Conservation (phyloP, 139 green algal genomes). For the Asterochloris sp. region DNA sequence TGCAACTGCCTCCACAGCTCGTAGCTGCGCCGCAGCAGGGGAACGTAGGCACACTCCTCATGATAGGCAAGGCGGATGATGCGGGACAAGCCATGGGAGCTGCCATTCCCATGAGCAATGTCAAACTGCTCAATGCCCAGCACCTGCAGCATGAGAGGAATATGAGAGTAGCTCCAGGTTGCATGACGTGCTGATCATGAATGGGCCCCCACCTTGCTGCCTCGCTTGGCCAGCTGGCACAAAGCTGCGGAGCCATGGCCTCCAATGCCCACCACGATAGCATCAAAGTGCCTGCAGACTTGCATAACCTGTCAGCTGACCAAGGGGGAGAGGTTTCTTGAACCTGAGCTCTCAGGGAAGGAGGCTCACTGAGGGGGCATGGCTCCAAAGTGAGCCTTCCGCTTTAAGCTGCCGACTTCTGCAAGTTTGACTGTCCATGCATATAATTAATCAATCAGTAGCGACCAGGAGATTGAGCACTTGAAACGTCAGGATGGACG, state of each 20-base stretch:
- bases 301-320: too few relatives aligned
- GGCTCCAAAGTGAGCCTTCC: too few relatives aligned
- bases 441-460: too few relatives aligned
- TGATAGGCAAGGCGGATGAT: slow-evolving; percentile 64
- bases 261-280: slow-evolving; percentile 56
- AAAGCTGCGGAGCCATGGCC: slow-evolving; percentile 42
- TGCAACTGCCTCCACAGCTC: slow-evolving; percentile 48
- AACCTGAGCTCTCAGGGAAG: too few relatives aligned
- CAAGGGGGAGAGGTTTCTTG: too few relatives aligned
- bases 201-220: slow-evolving; percentile 22
- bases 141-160: slow-evolving; percentile 28
- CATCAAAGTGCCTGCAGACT: slow-evolving; percentile 25
- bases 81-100: slow-evolving; percentile 51
- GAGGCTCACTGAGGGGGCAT: too few relatives aligned
- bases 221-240: slow-evolving; percentile 51
- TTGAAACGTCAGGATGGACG: neutral
- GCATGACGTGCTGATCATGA: neutral
- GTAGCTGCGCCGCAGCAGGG: slow-evolving; percentile 44
- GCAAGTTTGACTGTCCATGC: too few relatives aligned
- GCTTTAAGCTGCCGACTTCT: too few relatives aligned
- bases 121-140: slow-evolving; percentile 53
- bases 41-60: slow-evolving; percentile 42
- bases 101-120: slow-evolving; percentile 38
- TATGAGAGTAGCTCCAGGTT: neutral
- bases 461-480: too few relatives aligned